Evolutionary conservation across 2,329 filamentous ascomycete species (phyloP).

Genomic region (Anisogramma anomala): DNA sequence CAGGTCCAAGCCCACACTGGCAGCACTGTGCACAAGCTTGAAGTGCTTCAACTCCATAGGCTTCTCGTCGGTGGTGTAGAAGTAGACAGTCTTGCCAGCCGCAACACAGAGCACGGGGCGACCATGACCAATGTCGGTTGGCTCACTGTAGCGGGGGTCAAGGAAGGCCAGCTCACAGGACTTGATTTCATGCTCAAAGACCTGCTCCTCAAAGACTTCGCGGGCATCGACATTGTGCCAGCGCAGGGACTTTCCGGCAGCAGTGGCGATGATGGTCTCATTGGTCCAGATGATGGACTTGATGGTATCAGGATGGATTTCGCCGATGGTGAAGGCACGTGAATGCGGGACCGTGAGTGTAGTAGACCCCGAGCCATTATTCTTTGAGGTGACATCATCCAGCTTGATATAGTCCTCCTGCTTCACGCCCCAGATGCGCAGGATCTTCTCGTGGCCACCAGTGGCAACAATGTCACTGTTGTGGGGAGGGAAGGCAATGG

Average conservation of each 20-base stretch:
- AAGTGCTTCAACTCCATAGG: conserved; percentile 67
- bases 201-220: conserved; percentile 62
- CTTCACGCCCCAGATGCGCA: conserved; percentile 79
- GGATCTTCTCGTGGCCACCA: conserved; percentile 90
- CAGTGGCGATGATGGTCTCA: conserved; percentile 79
- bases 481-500: conserved; percentile 78
- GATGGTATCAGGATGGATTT: conserved; percentile 78
- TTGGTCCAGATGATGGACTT: conserved; percentile 93
- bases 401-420: conserved; percentile 44
- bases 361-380: conserved; percentile 24
- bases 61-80: conserved; percentile 69
- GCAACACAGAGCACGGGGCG: conserved; percentile 72
- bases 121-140: conserved; percentile 54
- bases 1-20: conserved; percentile 79
- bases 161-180: conserved; percentile 80
- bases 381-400: conserved; percentile 23
- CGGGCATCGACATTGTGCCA: conserved; percentile 86
- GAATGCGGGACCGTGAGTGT: conserved; percentile 42
- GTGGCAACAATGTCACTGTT: conserved; percentile 79
- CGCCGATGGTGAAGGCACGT: conserved; percentile 73
- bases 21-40: conserved; percentile 71
- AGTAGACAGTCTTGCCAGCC: conserved; percentile 87
- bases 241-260: conserved; percentile 79
- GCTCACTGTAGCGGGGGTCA: conserved; percentile 44
- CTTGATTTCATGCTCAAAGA: conserved; percentile 74